Base-by-base conservation (phyloP, 441 rosid genomes). In the Gossypium laxum region DNA sequence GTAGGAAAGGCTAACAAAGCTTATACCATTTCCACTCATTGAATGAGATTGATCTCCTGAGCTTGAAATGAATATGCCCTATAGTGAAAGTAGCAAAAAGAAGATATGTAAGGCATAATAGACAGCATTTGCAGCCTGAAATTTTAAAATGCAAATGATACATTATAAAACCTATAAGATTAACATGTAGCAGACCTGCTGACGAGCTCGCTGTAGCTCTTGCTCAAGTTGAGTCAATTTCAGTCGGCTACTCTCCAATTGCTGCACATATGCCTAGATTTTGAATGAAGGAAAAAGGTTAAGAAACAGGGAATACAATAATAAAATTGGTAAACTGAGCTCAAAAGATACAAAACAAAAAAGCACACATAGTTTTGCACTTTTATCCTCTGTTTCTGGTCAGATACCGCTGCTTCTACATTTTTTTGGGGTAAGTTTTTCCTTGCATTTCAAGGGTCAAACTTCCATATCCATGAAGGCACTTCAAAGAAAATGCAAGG, bases 201-300 rank as follows among this genome's bases (percentile, higher is more conserved):
- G 96, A 64, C 93, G 90, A 52, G 97, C 91, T 83, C 90, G 84
- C 81, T 91, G 95, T 60, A 91, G 87, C 81, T 91, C 96, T 79
- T 89, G 97, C 77, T 91, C 93, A 17, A 91, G 90, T 81, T 87
- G 92, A 45, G 91, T 88, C 76, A 91, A 79, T 77, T 91, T 91
- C 72, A 91, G 81, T 51, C 96, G 85, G 81, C 96, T 91, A 75
- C 89, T 89, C 82, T 91, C 96, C 61, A 91, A 79, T 78, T 89
- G 97, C 76, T 91, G 97, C 60, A 91, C 97, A 79, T 91, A 91
- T 26, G 93, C 97, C 97, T 89, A 58, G 15, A 72, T 19, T 63
- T 63, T 63, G 68, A 71, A 8, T 38, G 52, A 15, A 67, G 28
- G 26, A 58, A 22, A 56, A 67, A 1, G 26, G 30, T 19, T 19